Base-by-base conservation (phyloP, 345 rosid species). In the Pseudoturritis turrita region DNA sequence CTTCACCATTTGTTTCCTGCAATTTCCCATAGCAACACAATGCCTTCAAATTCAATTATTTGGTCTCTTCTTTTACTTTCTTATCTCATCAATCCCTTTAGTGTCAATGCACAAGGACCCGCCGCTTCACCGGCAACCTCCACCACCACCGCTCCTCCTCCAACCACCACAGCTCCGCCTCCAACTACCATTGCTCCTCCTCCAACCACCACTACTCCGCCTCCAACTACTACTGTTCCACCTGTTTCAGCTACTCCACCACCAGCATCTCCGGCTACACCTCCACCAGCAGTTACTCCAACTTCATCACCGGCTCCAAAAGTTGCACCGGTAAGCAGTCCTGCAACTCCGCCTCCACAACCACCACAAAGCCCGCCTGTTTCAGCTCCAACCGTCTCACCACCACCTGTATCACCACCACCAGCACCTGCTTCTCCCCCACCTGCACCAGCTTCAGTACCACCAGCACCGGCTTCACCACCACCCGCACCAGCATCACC, bases 61-160 rank as follows among this genome's bases (percentile, higher is more conserved):
- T 70, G 81, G 86, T 67, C 61, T 62, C 70, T 76, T 55, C n/a
- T 83, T 61, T 52, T 85, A 21, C 74, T 10, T 57, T 55, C 68
- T 69, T 68, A 51, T 49, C 81, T 86, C 47, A 26, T 76, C 70
- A 74, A 85, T 21, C 61, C 78, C 35, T 72, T 73, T 74, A 71
- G 70, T 59, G 78, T 72, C 58, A 72, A 75, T 81, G 95, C 88
- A 59, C 92, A 92, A 80, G 71, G 83, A 72, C 98, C 96, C 10
- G 86, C 88, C 7, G 80, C 88, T 56, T 83, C 92, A 17, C 97
- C 97, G 4, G 76, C 84, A 50, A 80, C 88, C 33, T 89, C 80
- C 45, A 82, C 88, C 67, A 65, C 67, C 21, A 43, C 69, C 50
- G 45, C 80, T 41, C 76, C 81, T 0, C 82, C 89, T 12, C 63